Evolutionary conservation across 805 yeast species (phyloP).

Genomic region (Starmerella tilneyi): DNA sequence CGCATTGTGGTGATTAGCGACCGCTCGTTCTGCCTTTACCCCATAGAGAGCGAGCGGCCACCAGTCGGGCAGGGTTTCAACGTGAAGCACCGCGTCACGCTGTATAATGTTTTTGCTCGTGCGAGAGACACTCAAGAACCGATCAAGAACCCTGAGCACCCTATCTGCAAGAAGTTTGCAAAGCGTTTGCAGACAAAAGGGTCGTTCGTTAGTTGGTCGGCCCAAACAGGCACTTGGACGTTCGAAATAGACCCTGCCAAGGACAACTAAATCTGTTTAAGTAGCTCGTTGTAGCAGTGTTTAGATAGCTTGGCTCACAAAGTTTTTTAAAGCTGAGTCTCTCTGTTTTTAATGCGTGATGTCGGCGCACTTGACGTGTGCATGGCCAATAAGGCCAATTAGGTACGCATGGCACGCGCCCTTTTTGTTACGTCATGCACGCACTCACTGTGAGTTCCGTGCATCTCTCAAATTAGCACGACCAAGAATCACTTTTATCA

Average conservation of each 20-base stretch:
- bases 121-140: constrained; percentile 60
- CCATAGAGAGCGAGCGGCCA: constrained; percentile 53
- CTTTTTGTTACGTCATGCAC: too few species aligned
- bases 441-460: too few species aligned
- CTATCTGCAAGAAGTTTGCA: constrained; percentile 57
- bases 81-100: constrained; percentile 57
- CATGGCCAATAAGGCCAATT: too few species aligned
- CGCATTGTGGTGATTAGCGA: constrained; percentile 51
- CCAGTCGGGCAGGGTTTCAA: constrained; percentile 74
- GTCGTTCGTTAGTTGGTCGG: constrained; percentile 65
- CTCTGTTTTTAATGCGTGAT: too few species aligned
- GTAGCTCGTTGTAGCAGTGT: not conserved
- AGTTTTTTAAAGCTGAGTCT: too few species aligned
- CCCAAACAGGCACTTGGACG: constrained; percentile 43
- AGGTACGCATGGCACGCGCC: too few species aligned
- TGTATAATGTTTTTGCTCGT: constrained; percentile 75
- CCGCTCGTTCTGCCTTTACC: constrained; percentile 59
- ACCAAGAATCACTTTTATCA: constrained; percentile 8
- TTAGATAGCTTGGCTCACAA: too few species aligned
- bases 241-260: constrained; percentile 27
- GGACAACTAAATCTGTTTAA: not conserved
- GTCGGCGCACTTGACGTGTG: too few species aligned
- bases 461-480: not conserved
- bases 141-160: constrained; percentile 68
- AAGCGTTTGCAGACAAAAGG: constrained; percentile 51